These are phyloP conservation scores for Oryza officinalis DNA, from an alignment of 176 grass and related monocot genomes.

Conservation along the genomic window DNA sequence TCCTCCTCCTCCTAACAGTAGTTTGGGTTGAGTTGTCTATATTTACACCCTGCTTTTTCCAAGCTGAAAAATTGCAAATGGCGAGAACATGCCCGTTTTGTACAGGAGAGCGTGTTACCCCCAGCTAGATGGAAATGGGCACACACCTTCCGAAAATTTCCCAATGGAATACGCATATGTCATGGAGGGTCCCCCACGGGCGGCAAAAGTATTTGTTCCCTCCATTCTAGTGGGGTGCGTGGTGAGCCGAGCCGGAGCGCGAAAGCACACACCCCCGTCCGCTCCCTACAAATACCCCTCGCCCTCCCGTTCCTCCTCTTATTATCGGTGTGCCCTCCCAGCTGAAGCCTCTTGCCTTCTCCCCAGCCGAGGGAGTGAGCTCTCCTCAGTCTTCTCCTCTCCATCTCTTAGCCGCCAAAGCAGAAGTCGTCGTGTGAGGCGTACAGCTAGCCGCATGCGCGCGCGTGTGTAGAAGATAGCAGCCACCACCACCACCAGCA, in stretches of 20 bases:
- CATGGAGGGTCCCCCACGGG: constrained; percentile 40
- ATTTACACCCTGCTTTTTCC: background rate
- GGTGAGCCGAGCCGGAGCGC: constrained; percentile 13
- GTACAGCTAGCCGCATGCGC: background rate
- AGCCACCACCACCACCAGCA: background rate
- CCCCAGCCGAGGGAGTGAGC: background rate
- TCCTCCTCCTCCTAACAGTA: background rate
- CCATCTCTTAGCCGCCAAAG: constrained; percentile 14
- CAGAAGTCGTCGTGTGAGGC: constrained; percentile 4
- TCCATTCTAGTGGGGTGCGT: constrained; percentile 37
- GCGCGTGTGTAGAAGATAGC: background rate
- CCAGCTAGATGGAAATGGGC: background rate
- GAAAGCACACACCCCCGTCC: background rate
- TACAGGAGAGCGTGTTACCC: background rate
- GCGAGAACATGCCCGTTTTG: background rate
- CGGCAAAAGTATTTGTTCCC: constrained; percentile 49
- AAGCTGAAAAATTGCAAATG: background rate
- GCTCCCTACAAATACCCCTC: constrained; percentile 62
- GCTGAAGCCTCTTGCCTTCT: background rate
- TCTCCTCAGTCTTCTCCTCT: background rate
- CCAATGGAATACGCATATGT: constrained; percentile 38
- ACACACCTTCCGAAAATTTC: background rate
- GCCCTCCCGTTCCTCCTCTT: constrained; percentile 15
- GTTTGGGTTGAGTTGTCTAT: background rate
- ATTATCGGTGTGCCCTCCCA: constrained; percentile 30